Evolutionary conservation across 345 rosid genomes (phyloP).

Genomic region (Abelmoschus esculentus): DNA sequence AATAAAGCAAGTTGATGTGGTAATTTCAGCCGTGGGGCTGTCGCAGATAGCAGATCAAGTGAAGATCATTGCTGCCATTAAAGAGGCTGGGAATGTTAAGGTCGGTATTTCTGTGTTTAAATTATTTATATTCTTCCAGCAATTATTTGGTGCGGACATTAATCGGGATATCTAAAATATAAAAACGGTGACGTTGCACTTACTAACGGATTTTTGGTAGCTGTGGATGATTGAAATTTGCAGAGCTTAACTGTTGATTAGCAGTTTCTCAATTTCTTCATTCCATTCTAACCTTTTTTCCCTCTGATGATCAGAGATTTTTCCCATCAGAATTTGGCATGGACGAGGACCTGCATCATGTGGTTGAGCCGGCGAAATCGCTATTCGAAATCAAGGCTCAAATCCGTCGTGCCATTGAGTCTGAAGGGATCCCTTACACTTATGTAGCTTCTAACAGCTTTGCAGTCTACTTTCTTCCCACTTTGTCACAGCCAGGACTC

Average conservation of each 20-base stretch:
- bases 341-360: constrained; percentile 42
- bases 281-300: background rate
- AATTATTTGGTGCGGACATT: too few relatives aligned
- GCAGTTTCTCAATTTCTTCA: background rate
- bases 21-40: constrained; percentile 54
- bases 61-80: constrained; percentile 72
- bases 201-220: too few relatives aligned
- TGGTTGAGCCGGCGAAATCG: constrained; percentile 52
- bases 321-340: constrained; percentile 68
- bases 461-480: constrained; percentile 42
- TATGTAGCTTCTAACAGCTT: constrained; percentile 39
- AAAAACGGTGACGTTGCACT: too few relatives aligned
- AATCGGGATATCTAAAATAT: too few relatives aligned
- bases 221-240: background rate
- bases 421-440: constrained; percentile 49
- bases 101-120: too few relatives aligned
- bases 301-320: constrained; percentile 34
- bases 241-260: background rate
- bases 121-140: too few relatives aligned
- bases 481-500: constrained; percentile 39
- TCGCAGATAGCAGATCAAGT: constrained; percentile 54
- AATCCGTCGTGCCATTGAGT: constrained; percentile 50
- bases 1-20: constrained; percentile 68
- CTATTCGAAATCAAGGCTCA: constrained; percentile 32
- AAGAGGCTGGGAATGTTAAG: constrained; percentile 15